phyloP scores from a whole-genome alignment of 768 basidiomycete species.

The Cytidiella melzeri region DNA sequence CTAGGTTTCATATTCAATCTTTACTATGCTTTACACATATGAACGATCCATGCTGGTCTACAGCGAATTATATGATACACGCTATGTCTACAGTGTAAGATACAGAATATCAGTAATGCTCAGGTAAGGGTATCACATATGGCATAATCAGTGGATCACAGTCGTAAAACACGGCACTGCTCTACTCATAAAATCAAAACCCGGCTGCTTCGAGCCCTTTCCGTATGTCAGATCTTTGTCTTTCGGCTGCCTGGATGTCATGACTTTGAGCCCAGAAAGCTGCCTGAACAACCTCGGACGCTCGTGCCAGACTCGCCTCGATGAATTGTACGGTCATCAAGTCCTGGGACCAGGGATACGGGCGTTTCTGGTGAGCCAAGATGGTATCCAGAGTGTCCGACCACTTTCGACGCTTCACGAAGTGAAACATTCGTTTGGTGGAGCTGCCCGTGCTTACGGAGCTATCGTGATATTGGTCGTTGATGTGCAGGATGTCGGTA shows the following conservation, averaged over 20 bases:
- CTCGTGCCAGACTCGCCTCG: conserved; percentile 35
- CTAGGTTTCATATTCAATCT: conserved; percentile 16
- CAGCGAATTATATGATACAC: background rate
- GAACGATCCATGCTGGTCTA: background rate
- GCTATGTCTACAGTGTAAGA: background rate
- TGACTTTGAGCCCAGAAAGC: conserved; percentile 56
- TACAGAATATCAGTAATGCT: background rate
- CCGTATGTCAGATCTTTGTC: conserved; percentile 57
- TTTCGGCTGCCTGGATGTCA: conserved; percentile 53
- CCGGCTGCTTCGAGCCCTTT: conserved; percentile 65
- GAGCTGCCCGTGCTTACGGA: conserved; percentile 23
- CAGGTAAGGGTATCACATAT: background rate
- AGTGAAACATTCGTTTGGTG: conserved; percentile 32
- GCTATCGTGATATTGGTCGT: conserved; percentile 36
- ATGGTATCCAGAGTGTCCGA: conserved; percentile 48
- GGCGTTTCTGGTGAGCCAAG: conserved; percentile 48
- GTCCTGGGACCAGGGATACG: conserved; percentile 43
- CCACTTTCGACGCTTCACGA: conserved; percentile 51
- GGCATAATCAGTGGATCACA: background rate
- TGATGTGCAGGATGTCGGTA: conserved; percentile 50
- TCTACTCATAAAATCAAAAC: conserved; percentile 47
- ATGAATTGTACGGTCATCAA: conserved; percentile 44
- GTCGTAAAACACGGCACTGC: no score
- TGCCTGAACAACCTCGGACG: conserved; percentile 36
- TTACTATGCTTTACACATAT: background rate